Conservation (phyloP, 495 filamentous ascomycete species). For the Penicillium verhagenii region DNA sequence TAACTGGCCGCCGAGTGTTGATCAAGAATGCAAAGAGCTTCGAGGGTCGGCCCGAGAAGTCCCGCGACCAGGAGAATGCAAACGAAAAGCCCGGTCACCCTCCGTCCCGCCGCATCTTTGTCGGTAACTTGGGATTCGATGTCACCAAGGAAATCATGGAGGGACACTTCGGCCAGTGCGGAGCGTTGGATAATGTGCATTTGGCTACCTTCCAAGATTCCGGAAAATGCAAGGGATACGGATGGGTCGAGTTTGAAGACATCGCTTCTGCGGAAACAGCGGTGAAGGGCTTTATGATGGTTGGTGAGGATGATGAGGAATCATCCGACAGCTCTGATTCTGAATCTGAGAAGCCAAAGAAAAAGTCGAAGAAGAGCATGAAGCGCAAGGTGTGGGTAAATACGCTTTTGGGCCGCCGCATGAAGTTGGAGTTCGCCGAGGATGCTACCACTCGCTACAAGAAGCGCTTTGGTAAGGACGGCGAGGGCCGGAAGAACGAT, state of each 20-base stretch:
- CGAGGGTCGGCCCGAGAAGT: conserved; percentile 68
- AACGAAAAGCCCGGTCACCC: conserved; percentile 48
- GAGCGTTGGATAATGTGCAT: conserved; percentile 73
- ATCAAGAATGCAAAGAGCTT: conserved; percentile 91
- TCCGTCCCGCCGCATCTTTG: conserved; percentile 77
- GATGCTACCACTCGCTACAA: conserved; percentile 82
- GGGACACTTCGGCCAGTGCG: conserved; percentile 79
- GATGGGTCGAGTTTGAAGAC: conserved; percentile 87
- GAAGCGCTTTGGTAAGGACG: conserved; percentile 84
- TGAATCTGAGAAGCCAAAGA: conserved; percentile 29
- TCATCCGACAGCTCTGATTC: conserved; percentile 43
- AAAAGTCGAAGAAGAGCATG: conserved; percentile 55
- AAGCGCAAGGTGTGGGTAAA: conserved; percentile 80
- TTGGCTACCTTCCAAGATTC: conserved; percentile 94
- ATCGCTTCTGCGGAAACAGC: conserved; percentile 71
- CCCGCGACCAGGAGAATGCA: conserved; percentile 43
- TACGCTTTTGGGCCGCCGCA: conserved; percentile 67
- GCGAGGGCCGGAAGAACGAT: conserved; percentile 36
- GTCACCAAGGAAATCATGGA: conserved; percentile 76
- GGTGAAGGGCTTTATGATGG: conserved; percentile 74
- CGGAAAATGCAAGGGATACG: conserved; percentile 97
- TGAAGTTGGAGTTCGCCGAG: conserved; percentile 92
- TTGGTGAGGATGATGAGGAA: conserved; percentile 59
- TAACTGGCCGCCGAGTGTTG: conserved; percentile 72
- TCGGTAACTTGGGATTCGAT: conserved; percentile 88